Base-by-base conservation (phyloP, 805 yeast species). In the Peterozyma toletana region DNA sequence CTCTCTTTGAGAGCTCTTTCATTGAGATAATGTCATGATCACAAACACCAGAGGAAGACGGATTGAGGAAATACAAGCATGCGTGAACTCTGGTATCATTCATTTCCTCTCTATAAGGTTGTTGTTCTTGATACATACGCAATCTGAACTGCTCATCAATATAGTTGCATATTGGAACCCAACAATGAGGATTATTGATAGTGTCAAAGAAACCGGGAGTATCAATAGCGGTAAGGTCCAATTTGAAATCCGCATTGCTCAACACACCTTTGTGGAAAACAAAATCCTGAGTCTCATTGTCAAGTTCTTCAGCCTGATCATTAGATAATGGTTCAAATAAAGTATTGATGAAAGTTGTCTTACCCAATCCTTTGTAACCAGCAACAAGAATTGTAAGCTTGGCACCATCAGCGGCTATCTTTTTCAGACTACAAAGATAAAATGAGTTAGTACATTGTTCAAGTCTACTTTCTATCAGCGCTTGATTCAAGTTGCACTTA, bases 351-450 rank as follows among this genome's bases (percentile, higher is more conserved):
- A 89, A 86, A 1, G 91, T 78, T 3, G 87, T 77, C 58, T 86
- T 87, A 50, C 97, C 97, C 40, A 87, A 67, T 7, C 96, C 96
- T 39, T 89, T 78, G 61, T 88, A 96, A 54, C 97, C 97, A 39
- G 88, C 87, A 27, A 87, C 80, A 86, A 87, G 82, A 50, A 86
- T 50, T 33, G 89, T 86, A 67, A 86, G 81, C 15, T 79, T 71
- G 45, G 88, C 82, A 37, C 93, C 93, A 53, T 77, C 70, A 50
- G 80, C 80, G 47, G 86, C 78, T 42, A 84, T 83, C 48, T 82
- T 77, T 59, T 83, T 84, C 66, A 82, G 83, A 59, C 84, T 77
- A 17, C 15, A 31, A 5, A 13, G 4, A 5, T 5, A 13, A 31
- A 31, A 31, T 7, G n/a, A 14, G 33, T 21, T 34, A 35, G 11